Conservation (phyloP, 2,329 filamentous ascomycete species). For the Cladophialophora exuberans region DNA sequence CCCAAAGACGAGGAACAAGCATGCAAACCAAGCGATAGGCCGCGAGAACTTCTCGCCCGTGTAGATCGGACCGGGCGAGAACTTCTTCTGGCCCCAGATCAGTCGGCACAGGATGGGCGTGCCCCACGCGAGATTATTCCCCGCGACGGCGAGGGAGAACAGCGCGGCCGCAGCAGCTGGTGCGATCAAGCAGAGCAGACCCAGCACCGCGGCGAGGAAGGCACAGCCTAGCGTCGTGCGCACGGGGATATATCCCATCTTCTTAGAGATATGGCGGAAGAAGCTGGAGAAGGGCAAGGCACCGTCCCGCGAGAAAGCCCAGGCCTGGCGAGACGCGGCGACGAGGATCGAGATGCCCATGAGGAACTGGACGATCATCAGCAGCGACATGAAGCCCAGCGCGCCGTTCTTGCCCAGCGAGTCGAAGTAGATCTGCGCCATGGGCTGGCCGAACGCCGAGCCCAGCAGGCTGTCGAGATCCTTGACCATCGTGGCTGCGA, state of each 20-base stretch:
- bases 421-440: slow-evolving; percentile 48
- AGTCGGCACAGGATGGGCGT: slow-evolving; percentile 62
- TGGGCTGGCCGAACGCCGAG: slow-evolving; percentile 61
- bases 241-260: slow-evolving; percentile 61
- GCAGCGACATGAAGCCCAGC: slow-evolving; percentile 60
- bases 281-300: slow-evolving; percentile 63
- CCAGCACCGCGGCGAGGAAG: slow-evolving; percentile 55
- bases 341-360: slow-evolving; percentile 46
- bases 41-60: slow-evolving; percentile 58
- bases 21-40: slow-evolving; percentile 57
- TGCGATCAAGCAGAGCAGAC: slow-evolving; percentile 62
- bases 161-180: slow-evolving; percentile 61
- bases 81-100: slow-evolving; percentile 61
- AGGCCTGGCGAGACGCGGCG: slow-evolving; percentile 63
- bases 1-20: slow-evolving; percentile 60
- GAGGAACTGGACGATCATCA: slow-evolving; percentile 65
- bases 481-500: slow-evolving; percentile 60
- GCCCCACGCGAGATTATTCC: slow-evolving; percentile 65
- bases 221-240: slow-evolving; percentile 60
- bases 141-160: slow-evolving; percentile 63
- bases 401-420: slow-evolving; percentile 49
- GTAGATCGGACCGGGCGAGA: slow-evolving; percentile 63
- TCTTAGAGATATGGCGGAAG: slow-evolving; percentile 59
- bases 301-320: slow-evolving; percentile 66
- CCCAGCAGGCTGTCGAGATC: slow-evolving; percentile 55